Conservation (phyloP, 352 stramenopile genomes). For the Globisporangium cederbergense region DNA sequence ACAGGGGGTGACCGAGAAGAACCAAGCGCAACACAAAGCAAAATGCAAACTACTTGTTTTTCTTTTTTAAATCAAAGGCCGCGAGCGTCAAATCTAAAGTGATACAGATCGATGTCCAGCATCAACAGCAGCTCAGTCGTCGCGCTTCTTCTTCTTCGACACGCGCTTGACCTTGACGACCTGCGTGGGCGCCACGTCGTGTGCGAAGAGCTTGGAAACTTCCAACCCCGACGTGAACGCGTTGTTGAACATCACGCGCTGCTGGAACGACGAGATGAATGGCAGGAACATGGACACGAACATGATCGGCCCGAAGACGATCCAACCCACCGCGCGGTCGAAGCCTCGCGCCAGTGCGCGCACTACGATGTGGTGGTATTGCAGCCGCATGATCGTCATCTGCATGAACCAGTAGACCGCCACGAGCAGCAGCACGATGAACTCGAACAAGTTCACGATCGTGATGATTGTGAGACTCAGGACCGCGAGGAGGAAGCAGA, state of each 20-base stretch:
- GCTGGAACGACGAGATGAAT: slow-evolving; percentile 85
- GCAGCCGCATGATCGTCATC: slow-evolving; percentile 66
- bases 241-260: slow-evolving; percentile 90
- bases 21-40: slow-evolving; percentile 10
- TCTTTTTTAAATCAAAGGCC: slow-evolving; percentile 16
- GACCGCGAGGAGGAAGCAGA: slow-evolving; percentile 59
- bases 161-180: slow-evolving; percentile 86
- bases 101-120: slow-evolving; percentile 4
- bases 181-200: slow-evolving; percentile 76
- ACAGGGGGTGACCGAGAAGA: neutral
- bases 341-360: slow-evolving; percentile 65
- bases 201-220: slow-evolving; percentile 86
- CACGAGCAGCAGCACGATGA: slow-evolving; percentile 66
- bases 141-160: slow-evolving; percentile 88
- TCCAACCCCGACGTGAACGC: slow-evolving; percentile 85
- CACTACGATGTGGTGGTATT: slow-evolving; percentile 86
- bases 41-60: slow-evolving; percentile 19
- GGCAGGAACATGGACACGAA: slow-evolving; percentile 88
- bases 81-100: slow-evolving; percentile 6
- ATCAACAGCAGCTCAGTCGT: slow-evolving; percentile 41
- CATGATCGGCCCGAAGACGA: slow-evolving; percentile 87
- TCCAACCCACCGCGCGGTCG: slow-evolving; percentile 81
- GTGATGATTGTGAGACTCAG: slow-evolving; percentile 70
- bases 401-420: slow-evolving; percentile 88
- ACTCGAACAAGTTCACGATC: slow-evolving; percentile 68